Percentiles rank a stretch among this genome's conserved stretches.
Conservation (phyloP, 2,329 filamentous ascomycete species). For the Alternaria arborescens region DNA sequence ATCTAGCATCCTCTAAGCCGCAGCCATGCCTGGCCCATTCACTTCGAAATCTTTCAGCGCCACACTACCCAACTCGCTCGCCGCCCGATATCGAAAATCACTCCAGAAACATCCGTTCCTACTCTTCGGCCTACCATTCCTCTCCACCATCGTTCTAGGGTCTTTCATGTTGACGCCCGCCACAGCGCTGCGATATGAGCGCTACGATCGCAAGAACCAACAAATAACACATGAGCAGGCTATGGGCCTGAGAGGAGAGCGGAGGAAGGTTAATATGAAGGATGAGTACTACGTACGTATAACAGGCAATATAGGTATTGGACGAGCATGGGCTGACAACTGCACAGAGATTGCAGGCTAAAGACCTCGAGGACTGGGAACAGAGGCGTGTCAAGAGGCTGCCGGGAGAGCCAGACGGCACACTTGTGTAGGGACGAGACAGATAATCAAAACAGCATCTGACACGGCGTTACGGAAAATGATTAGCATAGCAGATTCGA, state of each 20-base stretch:
- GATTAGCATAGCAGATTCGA: background rate
- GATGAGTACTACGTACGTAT: conserved; percentile 85
- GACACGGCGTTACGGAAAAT: conserved; percentile 8
- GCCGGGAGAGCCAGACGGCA: conserved; percentile 87
- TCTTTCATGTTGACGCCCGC: conserved; percentile 95
- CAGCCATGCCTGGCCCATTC: conserved; percentile 66
- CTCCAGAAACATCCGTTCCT: conserved; percentile 85
- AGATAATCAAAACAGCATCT: background rate
- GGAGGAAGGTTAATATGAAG: conserved; percentile 77
- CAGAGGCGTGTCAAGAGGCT: conserved; percentile 92
- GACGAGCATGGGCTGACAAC: conserved; percentile 17
- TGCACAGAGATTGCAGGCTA: conserved; percentile 76
- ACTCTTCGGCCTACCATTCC: conserved; percentile 92
- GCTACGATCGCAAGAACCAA: conserved; percentile 87
- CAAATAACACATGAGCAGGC: conserved; percentile 87
- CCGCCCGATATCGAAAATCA: conserved; percentile 76
- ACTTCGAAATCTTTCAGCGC: conserved; percentile 65
- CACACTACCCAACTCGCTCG: conserved; percentile 69
- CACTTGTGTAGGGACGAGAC: conserved; percentile 58
- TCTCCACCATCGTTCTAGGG: conserved; percentile 86
- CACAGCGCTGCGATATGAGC: conserved; percentile 91
- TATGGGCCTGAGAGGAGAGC: conserved; percentile 76
- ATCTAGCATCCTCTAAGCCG: background rate
- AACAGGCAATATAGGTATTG: background rate
- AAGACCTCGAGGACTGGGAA: conserved; percentile 95